Percentiles rank a stretch among this genome's conserved stretches.
Conservation (phyloP, 108 stramenopile species). For the Pseudonitzschia pungens region DNA sequence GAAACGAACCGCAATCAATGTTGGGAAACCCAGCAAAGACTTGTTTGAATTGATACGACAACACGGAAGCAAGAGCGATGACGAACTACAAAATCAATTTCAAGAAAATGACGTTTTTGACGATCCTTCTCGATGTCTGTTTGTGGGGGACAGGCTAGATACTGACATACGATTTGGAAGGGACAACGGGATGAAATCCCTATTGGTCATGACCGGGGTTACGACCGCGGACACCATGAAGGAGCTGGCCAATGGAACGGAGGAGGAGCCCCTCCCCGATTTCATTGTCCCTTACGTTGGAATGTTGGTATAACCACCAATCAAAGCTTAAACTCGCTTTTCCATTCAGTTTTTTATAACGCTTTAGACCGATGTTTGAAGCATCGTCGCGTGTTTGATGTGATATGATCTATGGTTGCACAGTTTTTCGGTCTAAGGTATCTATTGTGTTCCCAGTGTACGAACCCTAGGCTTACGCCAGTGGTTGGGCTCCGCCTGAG, state of each 20-base stretch:
- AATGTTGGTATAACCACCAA: not conserved
- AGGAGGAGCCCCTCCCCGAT: slow-evolving; percentile 52
- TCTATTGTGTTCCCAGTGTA: not conserved
- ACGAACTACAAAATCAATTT: not conserved
- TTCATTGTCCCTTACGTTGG: slow-evolving; percentile 69
- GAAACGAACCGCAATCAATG: slow-evolving; percentile 61
- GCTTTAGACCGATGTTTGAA: not conserved
- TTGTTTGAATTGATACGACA: slow-evolving; percentile 53
- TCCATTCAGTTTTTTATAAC: no score
- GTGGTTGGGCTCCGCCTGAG: no score
- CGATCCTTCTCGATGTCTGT: slow-evolving; percentile 52
- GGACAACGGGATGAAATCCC: slow-evolving; percentile 61
- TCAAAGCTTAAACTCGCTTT: not conserved
- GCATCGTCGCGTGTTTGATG: no score
- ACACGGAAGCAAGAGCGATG: not conserved
- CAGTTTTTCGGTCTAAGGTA: no score
- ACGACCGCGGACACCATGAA: slow-evolving; percentile 53
- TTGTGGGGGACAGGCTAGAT: slow-evolving; percentile 91
- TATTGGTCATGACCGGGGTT: slow-evolving; percentile 81
- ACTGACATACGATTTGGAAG: slow-evolving; percentile 84
- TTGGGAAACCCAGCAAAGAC: slow-evolving; percentile 73
- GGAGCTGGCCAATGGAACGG: slow-evolving; percentile 28
- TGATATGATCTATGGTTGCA: no score
- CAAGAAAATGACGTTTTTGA: slow-evolving; percentile 23
- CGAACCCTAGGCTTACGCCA: not conserved